These are phyloP conservation scores for Echinochloa phyllopogon DNA, from an alignment of 176 grass and related monocot genomes.

Conservation along the genomic window DNA sequence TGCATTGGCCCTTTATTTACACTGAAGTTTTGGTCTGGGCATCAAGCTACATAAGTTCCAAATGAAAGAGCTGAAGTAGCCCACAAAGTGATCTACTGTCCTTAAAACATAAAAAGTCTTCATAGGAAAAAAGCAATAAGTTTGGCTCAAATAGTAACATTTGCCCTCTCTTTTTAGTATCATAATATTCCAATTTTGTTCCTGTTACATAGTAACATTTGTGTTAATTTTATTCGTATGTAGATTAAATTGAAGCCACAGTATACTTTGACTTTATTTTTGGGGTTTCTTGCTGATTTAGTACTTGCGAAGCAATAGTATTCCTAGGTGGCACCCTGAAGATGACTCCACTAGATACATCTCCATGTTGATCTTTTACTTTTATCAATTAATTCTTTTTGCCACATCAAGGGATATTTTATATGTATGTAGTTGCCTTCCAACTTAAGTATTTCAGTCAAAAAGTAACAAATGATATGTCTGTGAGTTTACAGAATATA, in stretches of 20 bases:
- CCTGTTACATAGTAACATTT: neutral
- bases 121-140: neutral
- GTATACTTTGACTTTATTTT: neutral
- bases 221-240: neutral
- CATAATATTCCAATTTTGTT: neutral
- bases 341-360: neutral
- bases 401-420: neutral
- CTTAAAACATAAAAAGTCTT: neutral
- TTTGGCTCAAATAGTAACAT: neutral
- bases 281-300: neutral
- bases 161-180: neutral
- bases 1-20: neutral
- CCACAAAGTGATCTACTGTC: neutral
- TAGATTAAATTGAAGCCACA: neutral
- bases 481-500: neutral
- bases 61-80: neutral
- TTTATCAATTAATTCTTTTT: neutral
- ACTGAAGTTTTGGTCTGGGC: neutral
- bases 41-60: neutral
- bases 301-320: neutral
- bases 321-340: neutral
- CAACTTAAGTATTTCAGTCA: neutral
- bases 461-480: neutral
- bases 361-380: neutral
- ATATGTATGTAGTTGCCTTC: neutral